Conservation (phyloP, 805 yeast genomes). For the Starmerella cellae region DNA sequence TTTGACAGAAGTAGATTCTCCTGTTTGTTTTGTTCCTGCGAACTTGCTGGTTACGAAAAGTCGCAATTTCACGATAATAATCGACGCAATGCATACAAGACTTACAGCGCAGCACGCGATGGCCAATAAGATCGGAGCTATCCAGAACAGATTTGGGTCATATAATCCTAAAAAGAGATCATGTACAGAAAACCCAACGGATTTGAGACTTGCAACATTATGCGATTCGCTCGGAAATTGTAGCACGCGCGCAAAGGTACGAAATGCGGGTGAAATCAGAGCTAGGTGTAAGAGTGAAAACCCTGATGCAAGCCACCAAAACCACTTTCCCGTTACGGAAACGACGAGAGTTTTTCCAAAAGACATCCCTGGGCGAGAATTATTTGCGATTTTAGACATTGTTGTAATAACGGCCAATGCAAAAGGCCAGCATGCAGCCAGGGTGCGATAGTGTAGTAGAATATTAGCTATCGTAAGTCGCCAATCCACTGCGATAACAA, state of each 20-base stretch:
- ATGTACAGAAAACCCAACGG: slow-evolving; percentile 15
- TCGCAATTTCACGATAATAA: neutral
- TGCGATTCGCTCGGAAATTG: slow-evolving; percentile 24
- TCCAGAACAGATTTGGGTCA: slow-evolving; percentile 18
- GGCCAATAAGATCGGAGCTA: slow-evolving; percentile 12
- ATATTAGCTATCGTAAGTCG: slow-evolving; percentile 51
- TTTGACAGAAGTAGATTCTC: no score
- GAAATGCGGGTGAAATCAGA: slow-evolving; percentile 20
- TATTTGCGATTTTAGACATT: neutral
- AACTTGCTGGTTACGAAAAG: no score
- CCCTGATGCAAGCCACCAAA: slow-evolving; percentile 11
- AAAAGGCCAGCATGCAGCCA: slow-evolving; percentile 40
- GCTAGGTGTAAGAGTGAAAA: slow-evolving; percentile 25
- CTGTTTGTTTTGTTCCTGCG: neutral
- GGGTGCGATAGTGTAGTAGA: slow-evolving; percentile 64
- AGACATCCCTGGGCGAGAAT: neutral
- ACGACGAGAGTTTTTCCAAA: neutral
- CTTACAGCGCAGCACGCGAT: slow-evolving; percentile 13
- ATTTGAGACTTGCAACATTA: slow-evolving; percentile 19
- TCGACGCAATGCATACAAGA: slow-evolving; percentile 5
- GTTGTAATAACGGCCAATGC: slow-evolving; percentile 30
- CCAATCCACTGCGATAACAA: slow-evolving; percentile 33
- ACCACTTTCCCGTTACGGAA: neutral
- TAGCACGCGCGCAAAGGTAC: slow-evolving; percentile 16
- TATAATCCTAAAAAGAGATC: slow-evolving; percentile 19